Evolutionary conservation across 805 yeast species (phyloP).

Genomic region (Candida morakotiae): DNA sequence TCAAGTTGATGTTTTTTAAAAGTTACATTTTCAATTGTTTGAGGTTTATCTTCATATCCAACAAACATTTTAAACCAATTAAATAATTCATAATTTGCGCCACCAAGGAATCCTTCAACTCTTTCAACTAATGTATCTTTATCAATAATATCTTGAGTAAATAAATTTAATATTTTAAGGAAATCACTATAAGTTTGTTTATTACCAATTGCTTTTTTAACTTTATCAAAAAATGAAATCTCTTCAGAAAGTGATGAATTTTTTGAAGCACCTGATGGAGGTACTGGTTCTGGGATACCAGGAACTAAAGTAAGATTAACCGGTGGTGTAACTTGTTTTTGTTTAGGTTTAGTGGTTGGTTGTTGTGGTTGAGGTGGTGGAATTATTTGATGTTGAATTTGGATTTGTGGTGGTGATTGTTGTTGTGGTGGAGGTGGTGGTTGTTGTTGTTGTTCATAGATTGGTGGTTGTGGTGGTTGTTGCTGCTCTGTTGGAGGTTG

Average conservation of each 20-base stretch:
- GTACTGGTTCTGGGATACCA: constrained; percentile 81
- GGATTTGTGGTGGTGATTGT: constrained; percentile 21
- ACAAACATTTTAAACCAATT: constrained; percentile 92
- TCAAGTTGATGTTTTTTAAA: constrained; percentile 91
- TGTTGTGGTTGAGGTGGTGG: constrained; percentile 23
- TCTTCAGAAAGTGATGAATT: constrained; percentile 74
- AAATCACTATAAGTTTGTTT: constrained; percentile 91
- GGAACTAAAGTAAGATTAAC: constrained; percentile 71
- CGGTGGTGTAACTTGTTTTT: constrained; percentile 32
- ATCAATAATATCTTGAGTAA: constrained; percentile 87
- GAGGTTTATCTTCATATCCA: constrained; percentile 81
- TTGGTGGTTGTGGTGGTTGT: constrained; percentile 14
- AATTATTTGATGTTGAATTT: constrained; percentile 38
- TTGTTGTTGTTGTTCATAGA: constrained; percentile 22
- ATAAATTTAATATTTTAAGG: constrained; percentile 79
- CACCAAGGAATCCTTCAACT: constrained; percentile 81
- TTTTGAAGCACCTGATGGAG: constrained; percentile 38
- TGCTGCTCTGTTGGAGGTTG: constrained; percentile 1
- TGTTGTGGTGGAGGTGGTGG: constrained; percentile 38
- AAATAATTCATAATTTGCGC: constrained; percentile 66
- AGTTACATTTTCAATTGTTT: constrained; percentile 79
- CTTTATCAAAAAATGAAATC: constrained; percentile 85
- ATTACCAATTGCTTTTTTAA: constrained; percentile 81
- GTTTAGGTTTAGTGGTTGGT: constrained; percentile 12
- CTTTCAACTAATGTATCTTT: constrained; percentile 76